phyloP scores from a whole-genome alignment of 768 basidiomycete species.

The Tulasnella sp. region DNA sequence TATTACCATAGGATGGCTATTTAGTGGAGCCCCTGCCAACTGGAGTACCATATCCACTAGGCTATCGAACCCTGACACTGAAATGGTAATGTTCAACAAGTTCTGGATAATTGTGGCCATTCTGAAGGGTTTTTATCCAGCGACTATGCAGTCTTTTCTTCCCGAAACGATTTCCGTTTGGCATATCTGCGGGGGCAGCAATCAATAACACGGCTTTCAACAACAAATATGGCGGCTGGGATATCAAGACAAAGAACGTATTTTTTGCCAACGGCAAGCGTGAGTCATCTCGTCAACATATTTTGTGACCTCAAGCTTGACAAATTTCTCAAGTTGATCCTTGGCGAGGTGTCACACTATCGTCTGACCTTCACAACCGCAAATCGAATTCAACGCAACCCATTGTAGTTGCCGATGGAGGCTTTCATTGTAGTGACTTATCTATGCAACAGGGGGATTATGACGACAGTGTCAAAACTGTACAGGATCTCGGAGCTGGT shows the following conservation, averaged over 20 bases:
- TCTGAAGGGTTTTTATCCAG: background rate
- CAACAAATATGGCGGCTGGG: constrained; percentile 9
- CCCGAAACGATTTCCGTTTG: constrained; percentile 12
- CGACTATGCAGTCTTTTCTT: constrained; percentile 8
- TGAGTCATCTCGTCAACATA: background rate
- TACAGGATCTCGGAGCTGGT: constrained; percentile 9
- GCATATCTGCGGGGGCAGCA: background rate
- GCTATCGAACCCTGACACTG: background rate
- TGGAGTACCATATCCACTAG: constrained; percentile 8
- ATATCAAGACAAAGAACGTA: constrained; percentile 6
- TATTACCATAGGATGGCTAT: constrained; percentile 1
- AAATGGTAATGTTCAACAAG: background rate
- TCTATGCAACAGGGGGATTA: constrained; percentile 1
- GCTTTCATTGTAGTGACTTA: constrained; percentile 13
- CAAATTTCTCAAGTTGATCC: background rate
- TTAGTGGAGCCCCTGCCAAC: constrained; percentile 7
- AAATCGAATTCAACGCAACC: constrained; percentile 1
- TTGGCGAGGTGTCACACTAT: constrained; percentile 11
- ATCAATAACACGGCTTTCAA: constrained; percentile 8
- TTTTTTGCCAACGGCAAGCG: constrained; percentile 11
- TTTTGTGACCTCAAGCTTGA: background rate
- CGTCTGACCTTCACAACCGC: constrained; percentile 4
- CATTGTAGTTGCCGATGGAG: constrained; percentile 9
- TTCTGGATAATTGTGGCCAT: background rate
- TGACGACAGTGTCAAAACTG: background rate